Conservation (phyloP, 2,329 filamentous ascomycete species). For the Cylindrodendrum hubeiense region DNA sequence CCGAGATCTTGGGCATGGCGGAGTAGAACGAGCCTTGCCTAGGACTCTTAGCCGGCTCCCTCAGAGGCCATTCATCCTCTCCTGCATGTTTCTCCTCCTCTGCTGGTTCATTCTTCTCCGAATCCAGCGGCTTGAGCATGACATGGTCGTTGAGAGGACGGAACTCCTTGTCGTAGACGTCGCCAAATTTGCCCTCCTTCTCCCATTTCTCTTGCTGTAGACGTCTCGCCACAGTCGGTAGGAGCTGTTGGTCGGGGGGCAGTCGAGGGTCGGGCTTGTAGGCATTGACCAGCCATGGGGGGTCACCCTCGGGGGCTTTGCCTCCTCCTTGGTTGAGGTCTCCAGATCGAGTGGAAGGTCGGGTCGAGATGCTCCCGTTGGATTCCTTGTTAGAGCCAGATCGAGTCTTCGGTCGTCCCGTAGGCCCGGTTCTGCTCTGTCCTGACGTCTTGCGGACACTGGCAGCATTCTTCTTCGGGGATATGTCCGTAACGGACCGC, state of each 20-base stretch:
- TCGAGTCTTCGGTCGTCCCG: constrained; percentile 72
- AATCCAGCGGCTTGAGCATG: constrained; percentile 60
- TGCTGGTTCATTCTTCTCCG: constrained; percentile 41
- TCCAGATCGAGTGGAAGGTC: constrained; percentile 74
- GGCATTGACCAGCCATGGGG: constrained; percentile 93
- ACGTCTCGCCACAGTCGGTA: constrained; percentile 91
- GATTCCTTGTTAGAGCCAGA: constrained; percentile 65
- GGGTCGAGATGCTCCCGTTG: constrained; percentile 60
- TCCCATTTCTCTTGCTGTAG: constrained; percentile 97
- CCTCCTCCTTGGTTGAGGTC: constrained; percentile 59
- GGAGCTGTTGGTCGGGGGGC: constrained; percentile 93
- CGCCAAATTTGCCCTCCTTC: constrained; percentile 87
- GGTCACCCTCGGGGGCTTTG: constrained; percentile 90
- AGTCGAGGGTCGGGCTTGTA: constrained; percentile 96
- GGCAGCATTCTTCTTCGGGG: constrained; percentile 64
- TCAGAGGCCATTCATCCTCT: constrained; percentile 71
- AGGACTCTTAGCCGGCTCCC: constrained; percentile 61
- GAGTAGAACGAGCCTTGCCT: constrained; percentile 68
- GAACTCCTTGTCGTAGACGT: constrained; percentile 89
- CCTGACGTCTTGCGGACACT: constrained; percentile 59
- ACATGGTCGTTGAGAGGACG: constrained; percentile 80
- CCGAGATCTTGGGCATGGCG: constrained; percentile 71
- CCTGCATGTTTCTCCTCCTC: constrained; percentile 28
- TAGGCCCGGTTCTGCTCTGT: constrained; percentile 55
- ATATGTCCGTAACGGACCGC: constrained; percentile 61